phyloP scores from a whole-genome alignment of 2,329 filamentous ascomycete genomes.

The Cercospora citrullina region DNA sequence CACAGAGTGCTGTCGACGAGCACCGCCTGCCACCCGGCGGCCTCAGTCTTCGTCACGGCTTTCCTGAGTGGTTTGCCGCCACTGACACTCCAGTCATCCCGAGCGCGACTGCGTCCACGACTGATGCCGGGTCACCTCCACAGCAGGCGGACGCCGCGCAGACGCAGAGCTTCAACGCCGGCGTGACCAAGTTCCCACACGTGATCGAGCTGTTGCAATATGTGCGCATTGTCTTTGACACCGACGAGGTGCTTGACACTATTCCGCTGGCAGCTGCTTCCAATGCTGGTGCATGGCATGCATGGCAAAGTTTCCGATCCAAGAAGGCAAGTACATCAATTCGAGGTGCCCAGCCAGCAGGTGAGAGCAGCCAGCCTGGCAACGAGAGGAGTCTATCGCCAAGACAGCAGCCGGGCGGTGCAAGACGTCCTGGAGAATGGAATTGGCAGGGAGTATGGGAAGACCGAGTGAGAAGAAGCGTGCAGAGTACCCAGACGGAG shows the following conservation, averaged over 20 bases:
- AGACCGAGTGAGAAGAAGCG: conserved; percentile 76
- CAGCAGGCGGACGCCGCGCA: conserved; percentile 1
- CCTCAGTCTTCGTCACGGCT: conserved; percentile 87
- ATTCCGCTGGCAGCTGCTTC: conserved; percentile 80
- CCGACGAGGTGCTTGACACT: conserved; percentile 72
- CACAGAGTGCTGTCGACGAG: conserved; percentile 79
- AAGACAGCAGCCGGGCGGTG: conserved; percentile 44
- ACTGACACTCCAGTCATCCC: conserved; percentile 5
- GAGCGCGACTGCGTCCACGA: conserved; percentile 7
- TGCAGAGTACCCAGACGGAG: conserved; percentile 76
- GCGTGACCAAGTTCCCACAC: conserved; percentile 26
- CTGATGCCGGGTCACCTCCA: conserved; percentile 12
- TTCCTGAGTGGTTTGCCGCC: conserved; percentile 76
- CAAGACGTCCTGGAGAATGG: conserved; percentile 76
- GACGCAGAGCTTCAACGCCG: background rate
- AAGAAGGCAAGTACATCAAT: conserved; percentile 33
- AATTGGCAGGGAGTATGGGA: conserved; percentile 99
- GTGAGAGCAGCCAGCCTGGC: conserved; percentile 16
- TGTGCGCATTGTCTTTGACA: conserved; percentile 77
- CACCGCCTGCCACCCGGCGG: conserved; percentile 83
- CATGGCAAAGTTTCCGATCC: conserved; percentile 74
- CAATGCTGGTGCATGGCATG: conserved; percentile 90
- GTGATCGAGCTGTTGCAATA: conserved; percentile 69
- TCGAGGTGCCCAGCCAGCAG: conserved; percentile 16
- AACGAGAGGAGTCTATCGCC: conserved; percentile 30